Conservation (phyloP, 1,139 yeast species). For the Fermentozyma sake region DNA sequence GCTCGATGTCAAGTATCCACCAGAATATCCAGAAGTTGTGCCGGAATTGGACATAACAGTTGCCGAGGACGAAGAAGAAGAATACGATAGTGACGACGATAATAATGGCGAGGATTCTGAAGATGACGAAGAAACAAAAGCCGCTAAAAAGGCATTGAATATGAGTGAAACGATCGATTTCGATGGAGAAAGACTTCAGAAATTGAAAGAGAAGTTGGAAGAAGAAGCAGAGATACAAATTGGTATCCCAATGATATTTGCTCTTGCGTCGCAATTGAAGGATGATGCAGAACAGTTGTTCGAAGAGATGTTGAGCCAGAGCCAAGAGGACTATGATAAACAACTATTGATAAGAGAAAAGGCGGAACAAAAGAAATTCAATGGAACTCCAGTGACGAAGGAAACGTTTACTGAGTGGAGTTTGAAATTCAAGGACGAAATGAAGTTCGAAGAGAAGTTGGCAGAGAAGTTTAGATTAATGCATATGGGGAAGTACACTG, state of each 20-base stretch:
- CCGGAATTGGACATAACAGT: conserved; percentile 49
- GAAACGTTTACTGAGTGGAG: conserved; percentile 77
- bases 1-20: conserved; percentile 63
- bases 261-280: conserved; percentile 69
- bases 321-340: conserved; percentile 56
- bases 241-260: conserved; percentile 87
- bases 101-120: conserved; percentile 42
- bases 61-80: conserved; percentile 33
- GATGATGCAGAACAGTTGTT: conserved; percentile 73
- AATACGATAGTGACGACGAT: conserved; percentile 37
- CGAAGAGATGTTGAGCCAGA: conserved; percentile 47
- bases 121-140: conserved; percentile 42
- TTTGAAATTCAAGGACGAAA: conserved; percentile 52
- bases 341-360: conserved; percentile 51
- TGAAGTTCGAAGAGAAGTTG: conserved; percentile 50
- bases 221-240: conserved; percentile 71
- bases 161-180: conserved; percentile 56
- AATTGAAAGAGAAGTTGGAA: conserved; percentile 36
- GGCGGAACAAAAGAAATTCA: conserved; percentile 74
- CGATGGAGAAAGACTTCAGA: conserved; percentile 40
- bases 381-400: conserved; percentile 75
- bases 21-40: conserved; percentile 63
- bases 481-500: conserved; percentile 76
- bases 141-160: conserved; percentile 41
- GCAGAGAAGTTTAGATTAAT: conserved; percentile 48